These are phyloP conservation scores for Fusarium solani-melongenae DNA, from an alignment of 2,329 filamentous ascomycete genomes.

Conservation along the genomic window DNA sequence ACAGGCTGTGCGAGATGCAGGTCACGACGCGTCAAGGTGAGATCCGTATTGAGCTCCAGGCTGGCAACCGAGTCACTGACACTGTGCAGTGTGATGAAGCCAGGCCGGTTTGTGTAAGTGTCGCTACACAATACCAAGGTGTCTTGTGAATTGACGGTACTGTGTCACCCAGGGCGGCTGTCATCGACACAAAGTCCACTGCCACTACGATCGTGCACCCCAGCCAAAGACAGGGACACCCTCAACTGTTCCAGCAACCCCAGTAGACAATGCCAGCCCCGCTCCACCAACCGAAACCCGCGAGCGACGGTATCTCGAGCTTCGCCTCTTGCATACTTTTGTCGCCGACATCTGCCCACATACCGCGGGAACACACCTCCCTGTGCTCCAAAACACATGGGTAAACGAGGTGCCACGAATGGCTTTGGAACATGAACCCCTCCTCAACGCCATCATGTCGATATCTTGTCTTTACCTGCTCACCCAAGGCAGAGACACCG, in stretches of 20 bases:
- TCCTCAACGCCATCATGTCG: constrained; percentile 38
- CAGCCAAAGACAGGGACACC: background rate
- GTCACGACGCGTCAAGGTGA: constrained; percentile 43
- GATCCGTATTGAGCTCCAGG: background rate
- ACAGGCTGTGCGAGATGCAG: constrained; percentile 44
- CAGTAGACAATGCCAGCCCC: background rate
- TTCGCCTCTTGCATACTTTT: constrained; percentile 39
- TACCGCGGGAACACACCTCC: constrained; percentile 30
- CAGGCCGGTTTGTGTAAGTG: constrained; percentile 37
- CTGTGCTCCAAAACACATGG: constrained; percentile 31
- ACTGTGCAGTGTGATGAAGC: constrained; percentile 33
- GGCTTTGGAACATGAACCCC: constrained; percentile 35
- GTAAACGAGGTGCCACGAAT: constrained; percentile 29
- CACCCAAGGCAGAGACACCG: background rate
- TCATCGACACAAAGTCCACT: constrained; percentile 31
- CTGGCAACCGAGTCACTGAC: background rate
- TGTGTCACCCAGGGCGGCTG: constrained; percentile 28
- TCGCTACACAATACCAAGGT: background rate
- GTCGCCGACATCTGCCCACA: constrained; percentile 26
- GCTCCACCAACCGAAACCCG: constrained; percentile 16
- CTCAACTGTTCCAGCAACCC: background rate
- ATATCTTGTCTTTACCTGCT: constrained; percentile 33
- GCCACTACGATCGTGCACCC: constrained; percentile 31
- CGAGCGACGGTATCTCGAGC: constrained; percentile 34
- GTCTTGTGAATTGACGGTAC: background rate